Conservation (phyloP, 148 eudicot species). For the Vaccinium darrowii region DNA sequence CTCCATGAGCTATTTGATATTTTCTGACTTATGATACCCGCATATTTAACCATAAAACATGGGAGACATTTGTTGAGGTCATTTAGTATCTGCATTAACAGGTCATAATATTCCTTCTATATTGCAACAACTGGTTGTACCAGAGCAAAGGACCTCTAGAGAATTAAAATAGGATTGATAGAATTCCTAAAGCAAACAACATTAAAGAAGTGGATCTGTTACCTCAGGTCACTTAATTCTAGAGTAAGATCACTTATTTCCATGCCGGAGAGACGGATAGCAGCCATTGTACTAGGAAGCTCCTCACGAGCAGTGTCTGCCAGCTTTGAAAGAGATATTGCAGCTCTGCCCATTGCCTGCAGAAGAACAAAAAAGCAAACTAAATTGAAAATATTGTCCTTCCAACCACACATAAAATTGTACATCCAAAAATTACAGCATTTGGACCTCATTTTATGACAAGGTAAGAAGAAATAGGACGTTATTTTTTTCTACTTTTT, state of each 20-base stretch:
- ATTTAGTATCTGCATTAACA: background rate
- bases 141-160: background rate
- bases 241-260: slow-evolving; percentile 94
- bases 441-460: background rate
- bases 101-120: background rate
- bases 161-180: background rate
- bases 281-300: slow-evolving; percentile 93
- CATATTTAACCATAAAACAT: background rate
- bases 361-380: slow-evolving; percentile 12
- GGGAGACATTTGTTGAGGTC: background rate
- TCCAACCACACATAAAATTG: background rate
- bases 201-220: background rate
- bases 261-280: slow-evolving; percentile 84
- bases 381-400: background rate
- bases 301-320: slow-evolving; percentile 86
- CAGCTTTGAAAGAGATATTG: slow-evolving; percentile 73
- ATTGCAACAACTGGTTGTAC: too few species aligned
- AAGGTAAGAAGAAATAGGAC: background rate
- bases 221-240: slow-evolving; percentile 87
- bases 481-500: background rate
- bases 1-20: background rate
- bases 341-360: slow-evolving; percentile 83
- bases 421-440: background rate
- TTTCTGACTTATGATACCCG: background rate
- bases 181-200: background rate